A percentile compares a stretch with the other conserved stretches of the same genome.
phyloP scores from a whole-genome alignment of 495 filamentous ascomycete genomes.

The Lasiosphaeria hispida region DNA sequence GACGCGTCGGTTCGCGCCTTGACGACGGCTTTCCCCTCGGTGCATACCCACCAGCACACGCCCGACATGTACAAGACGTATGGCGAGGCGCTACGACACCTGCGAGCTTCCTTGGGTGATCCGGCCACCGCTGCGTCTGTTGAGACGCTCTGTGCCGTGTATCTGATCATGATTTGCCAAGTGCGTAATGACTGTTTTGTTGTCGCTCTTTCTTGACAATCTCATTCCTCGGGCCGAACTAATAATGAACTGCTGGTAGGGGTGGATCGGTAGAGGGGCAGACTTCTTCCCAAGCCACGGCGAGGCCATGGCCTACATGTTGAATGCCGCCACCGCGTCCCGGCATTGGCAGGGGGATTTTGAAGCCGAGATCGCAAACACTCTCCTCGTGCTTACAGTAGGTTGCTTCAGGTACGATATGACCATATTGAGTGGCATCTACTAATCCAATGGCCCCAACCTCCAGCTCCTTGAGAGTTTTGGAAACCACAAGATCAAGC shows the following conservation, averaged over 20 bases:
- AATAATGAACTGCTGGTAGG: too few relatives aligned
- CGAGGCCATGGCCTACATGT: conserved; percentile 10
- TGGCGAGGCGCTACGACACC: conserved; percentile 16
- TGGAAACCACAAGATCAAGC: conserved; percentile 9
- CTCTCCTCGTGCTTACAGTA: conserved; percentile 1
- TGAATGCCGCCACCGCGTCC: background rate
- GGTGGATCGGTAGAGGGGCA: conserved; percentile 4
- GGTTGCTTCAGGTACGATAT: background rate
- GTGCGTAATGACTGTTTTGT: too few relatives aligned
- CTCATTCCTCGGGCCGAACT: too few relatives aligned
- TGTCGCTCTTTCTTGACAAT: too few relatives aligned
- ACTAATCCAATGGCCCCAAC: too few relatives aligned
- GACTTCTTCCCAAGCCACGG: conserved; percentile 11
- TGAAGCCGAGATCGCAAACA: background rate
- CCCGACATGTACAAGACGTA: conserved; percentile 16
- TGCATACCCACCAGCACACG: conserved; percentile 7
- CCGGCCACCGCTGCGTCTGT: conserved; percentile 34
- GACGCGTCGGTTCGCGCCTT: conserved; percentile 18
- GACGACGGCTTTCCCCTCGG: conserved; percentile 1
- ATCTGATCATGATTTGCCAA: conserved; percentile 44
- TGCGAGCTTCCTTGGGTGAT: conserved; percentile 41
- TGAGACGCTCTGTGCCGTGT: conserved; percentile 46
- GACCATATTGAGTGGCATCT: background rate
- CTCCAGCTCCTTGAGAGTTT: conserved; percentile 11
- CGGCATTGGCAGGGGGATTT: conserved; percentile 6